Base-by-base conservation (phyloP, 495 filamentous ascomycete species). In the Parathielavia hyrcaniae region DNA sequence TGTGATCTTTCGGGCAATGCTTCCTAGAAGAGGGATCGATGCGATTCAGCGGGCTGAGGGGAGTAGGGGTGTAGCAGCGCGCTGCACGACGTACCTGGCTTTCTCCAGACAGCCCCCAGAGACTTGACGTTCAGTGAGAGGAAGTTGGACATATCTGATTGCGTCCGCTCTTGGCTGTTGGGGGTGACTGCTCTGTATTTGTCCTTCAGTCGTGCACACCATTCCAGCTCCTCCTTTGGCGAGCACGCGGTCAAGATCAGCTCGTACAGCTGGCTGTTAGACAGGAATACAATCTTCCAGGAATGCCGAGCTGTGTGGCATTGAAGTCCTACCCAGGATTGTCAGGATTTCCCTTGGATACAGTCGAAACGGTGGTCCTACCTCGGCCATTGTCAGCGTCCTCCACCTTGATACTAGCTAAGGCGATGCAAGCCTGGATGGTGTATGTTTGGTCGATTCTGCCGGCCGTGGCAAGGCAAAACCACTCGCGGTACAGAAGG, bases 231-330 rank as follows among this genome's bases (percentile, higher is more conserved):
- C 65, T 98, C 93, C 50, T 77, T 81, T 5, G 83, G 79, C 0
- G 89, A 92, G 61, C 91, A 96, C 40, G 91, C 92, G 64, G 88
- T 95, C 65, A 96, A 76, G 20, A 96, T 84, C 34, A 96, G 66
- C 72, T 97, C 93, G 67, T 86, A 93, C 19, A 88, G 79, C 41
- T 86, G 83, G 59, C 88, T 79, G 45, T 86, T 78, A 43, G 82
- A 79, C 63, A 91, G 86, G 62, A 97, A 97, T 16, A 88, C 75
- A n/a, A 97, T 67, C 69, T 97, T 98, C 92, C 91, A 97, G 2
- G 90, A 91, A 68, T 89, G 89, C 13, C 85, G 83, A 20, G 88
- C 90, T 19, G 85, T 88, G 65, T 92, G 83, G 66, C 90, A 97
- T 73, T 87, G 88, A 8, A 96, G 70, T 2, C 91, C 91, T 95